phyloP scores from a whole-genome alignment of 1,284 basidiomycete genomes.

The Pseudozyma hubeiensis region DNA sequence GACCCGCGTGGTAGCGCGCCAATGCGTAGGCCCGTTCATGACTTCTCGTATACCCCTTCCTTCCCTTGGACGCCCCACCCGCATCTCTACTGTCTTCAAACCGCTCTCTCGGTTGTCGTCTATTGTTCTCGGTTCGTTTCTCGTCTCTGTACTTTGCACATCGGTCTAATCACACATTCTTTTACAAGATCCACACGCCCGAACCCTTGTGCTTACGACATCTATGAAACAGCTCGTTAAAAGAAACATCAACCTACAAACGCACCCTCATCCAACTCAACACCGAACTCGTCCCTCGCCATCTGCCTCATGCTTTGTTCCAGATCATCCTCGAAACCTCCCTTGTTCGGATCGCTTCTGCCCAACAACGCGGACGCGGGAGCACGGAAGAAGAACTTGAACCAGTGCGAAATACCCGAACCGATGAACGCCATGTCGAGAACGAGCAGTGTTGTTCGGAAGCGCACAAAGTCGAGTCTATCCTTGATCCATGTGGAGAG shows the following conservation, averaged over 20 bases:
- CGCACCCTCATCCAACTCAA: conserved; percentile 58
- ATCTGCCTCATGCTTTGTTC: conserved; percentile 59
- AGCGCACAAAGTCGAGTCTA: conserved; percentile 51
- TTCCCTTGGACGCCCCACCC: too few species aligned
- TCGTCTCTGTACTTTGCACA: not conserved
- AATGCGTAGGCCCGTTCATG: not conserved
- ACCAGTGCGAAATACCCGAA: conserved; percentile 39
- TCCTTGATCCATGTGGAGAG: conserved; percentile 45
- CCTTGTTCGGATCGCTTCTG: conserved; percentile 25
- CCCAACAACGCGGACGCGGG: conserved; percentile 33
- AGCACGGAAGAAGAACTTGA: conserved; percentile 30
- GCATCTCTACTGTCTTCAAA: not conserved
- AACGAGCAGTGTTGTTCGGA: conserved; percentile 52
- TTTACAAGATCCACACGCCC: not conserved
- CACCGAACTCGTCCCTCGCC: conserved; percentile 59
- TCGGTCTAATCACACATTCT: not conserved
- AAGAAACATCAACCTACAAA: conserved; percentile 36
- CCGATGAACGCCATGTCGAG: conserved; percentile 56
- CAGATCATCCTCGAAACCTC: conserved; percentile 63
- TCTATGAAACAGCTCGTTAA: not conserved
- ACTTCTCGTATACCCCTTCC: not conserved
- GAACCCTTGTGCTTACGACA: not conserved
- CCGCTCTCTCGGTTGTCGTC: not conserved
- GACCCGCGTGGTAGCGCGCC: conserved; percentile 32
- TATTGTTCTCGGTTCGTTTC: not conserved